A percentile compares a stretch with the other conserved stretches of the same genome.
Conservation (phyloP, 257 asterid species). For the Knoxia roxburghii region DNA sequence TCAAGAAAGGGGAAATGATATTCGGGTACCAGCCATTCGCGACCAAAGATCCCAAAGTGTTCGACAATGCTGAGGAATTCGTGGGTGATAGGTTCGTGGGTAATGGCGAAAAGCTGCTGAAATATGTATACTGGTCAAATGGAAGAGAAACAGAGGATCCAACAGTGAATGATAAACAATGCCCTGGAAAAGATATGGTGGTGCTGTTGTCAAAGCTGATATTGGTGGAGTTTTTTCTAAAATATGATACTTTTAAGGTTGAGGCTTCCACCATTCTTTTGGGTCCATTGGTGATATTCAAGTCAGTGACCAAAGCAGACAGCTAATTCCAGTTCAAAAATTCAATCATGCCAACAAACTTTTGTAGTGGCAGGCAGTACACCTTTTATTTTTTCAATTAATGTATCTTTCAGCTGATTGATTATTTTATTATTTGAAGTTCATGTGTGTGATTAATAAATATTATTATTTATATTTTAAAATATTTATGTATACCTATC, state of each 20-base stretch:
- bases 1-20: slow-evolving; percentile 69
- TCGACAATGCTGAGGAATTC: slow-evolving; percentile 39
- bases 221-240: slow-evolving; percentile 63
- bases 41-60: slow-evolving; percentile 53
- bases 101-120: slow-evolving; percentile 44
- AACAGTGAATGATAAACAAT: slow-evolving; percentile 53
- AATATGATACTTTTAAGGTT: slow-evolving; percentile 48
- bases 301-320: slow-evolving; percentile 33
- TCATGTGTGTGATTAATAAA: too few species aligned
- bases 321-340: not conserved
- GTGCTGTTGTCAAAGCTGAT: slow-evolving; percentile 46
- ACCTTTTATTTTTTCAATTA: too few species aligned
- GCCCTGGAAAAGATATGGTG: slow-evolving; percentile 55
- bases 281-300: slow-evolving; percentile 49
- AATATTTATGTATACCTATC: too few species aligned
- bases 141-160: slow-evolving; percentile 57
- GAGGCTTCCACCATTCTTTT: slow-evolving; percentile 28
- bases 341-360: too few species aligned
- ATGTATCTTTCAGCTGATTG: too few species aligned
- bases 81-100: slow-evolving; percentile 55
- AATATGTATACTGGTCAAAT: slow-evolving; percentile 77
- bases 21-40: slow-evolving; percentile 74
- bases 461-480: too few species aligned
- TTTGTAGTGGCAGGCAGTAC: too few species aligned
- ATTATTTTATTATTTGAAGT: too few species aligned